Base-by-base conservation (phyloP, 108 stramenopile species). In the Conticribra weissflogii region DNA sequence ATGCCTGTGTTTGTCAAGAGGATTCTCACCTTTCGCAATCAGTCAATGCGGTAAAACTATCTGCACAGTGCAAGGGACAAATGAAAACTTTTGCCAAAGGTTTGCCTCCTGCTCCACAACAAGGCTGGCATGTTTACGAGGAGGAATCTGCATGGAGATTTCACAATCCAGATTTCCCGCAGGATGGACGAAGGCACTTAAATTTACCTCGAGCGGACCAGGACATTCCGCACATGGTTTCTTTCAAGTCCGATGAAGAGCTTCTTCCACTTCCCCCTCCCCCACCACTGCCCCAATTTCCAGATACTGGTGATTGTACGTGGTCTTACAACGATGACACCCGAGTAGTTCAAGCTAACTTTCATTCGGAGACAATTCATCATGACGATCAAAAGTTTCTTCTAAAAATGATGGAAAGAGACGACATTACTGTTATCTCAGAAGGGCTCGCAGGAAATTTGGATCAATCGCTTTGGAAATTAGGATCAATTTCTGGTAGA, bases 341-440 rank as follows among this genome's bases (percentile, higher is more conserved):
- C 16, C 82, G 90, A 18, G 81, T 91, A 2, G 45, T 86, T 0
- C 57, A 74, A 3, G 90, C 82, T 29, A 75, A 85, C 28, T 88
- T 91, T 65, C 45, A 66, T 0, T 12, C 53, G 23, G 61, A 61
- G 1, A 41, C 24, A 23, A 29, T 77, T 5, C 27, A 29, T 28
- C 49, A 15, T 4, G 72, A 67, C 32, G 86, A 88, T 59, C 61
- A 84, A 54, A 18, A 31, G 2, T 88, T 85, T 56, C 71, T 91
- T 22, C 58, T 88, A 18, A 22, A 61, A 27, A 86, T 88, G 78
- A 79, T 87, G 82, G 90, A 88, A 53, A 45, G 88, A 58, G 74
- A 83, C 54, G 88, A 91, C 51, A 72, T 91, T 16, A 84, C 88
- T 12, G 81, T 91, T 14, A 69, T 92, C 24, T 79, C 77, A 18